Evolutionary conservation across 768 basidiomycete genomes (phyloP).

Genomic region (Hortiboletus campestris): DNA sequence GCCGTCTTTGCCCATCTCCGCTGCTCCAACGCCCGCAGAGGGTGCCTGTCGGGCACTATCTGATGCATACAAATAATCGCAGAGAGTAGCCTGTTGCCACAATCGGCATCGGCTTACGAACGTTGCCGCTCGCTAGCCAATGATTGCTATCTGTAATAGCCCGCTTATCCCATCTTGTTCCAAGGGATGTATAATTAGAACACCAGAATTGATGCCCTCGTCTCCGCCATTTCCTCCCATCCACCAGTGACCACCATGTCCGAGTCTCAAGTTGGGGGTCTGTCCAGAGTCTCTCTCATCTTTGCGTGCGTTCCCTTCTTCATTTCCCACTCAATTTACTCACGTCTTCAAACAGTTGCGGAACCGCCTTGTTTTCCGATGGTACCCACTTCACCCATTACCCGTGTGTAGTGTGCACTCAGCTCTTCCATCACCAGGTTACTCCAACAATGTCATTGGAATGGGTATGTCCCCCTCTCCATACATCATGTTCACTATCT

Average conservation of each 20-base stretch:
- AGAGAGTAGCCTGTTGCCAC: not conserved
- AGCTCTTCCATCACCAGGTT: conserved; percentile 45
- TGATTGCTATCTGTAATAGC: conserved; percentile 1
- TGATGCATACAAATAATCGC: not conserved
- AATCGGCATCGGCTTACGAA: conserved; percentile 13
- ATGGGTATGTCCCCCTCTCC: conserved; percentile 48
- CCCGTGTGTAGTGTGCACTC: not conserved
- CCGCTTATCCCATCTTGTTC: not conserved
- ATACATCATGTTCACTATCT: not conserved
- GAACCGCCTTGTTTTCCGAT: conserved; percentile 86
- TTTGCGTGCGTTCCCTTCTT: conserved; percentile 61
- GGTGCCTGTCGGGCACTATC: not conserved
- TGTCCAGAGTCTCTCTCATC: conserved; percentile 71
- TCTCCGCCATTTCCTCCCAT: not conserved
- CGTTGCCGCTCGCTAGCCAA: conserved; percentile 19
- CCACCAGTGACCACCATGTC: conserved; percentile 20
- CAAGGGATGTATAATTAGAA: conserved; percentile 15
- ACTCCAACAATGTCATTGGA: conserved; percentile 79
- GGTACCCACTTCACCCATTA: conserved; percentile 39
- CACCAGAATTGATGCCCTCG: not conserved
- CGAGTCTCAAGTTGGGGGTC: conserved; percentile 10
- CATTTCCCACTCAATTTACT: not conserved
- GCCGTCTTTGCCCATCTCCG: not conserved
- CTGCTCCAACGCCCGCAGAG: not conserved
- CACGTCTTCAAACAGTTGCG: conserved; percentile 50